Evolutionary conservation across 768 basidiomycete genomes (phyloP), one percentile per base, ranked within the genome.

Genomic region (Serendipita vermifera): DNA sequence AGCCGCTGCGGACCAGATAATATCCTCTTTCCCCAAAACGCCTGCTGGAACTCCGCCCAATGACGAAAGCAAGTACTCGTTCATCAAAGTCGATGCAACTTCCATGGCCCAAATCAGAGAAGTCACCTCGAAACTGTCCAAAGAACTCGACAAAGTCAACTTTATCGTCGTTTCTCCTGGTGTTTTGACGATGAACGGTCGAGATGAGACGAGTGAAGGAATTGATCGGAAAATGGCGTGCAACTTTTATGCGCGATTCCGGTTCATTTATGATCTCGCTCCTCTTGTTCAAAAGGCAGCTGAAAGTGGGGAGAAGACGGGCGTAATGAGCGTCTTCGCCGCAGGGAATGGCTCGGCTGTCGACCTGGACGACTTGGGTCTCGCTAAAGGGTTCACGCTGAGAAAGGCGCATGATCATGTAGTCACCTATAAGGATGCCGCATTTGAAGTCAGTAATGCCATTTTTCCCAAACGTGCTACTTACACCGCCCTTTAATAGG

Each of bases 161-260:
- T 78, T 73, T 64, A 69, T 81, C 36, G 70, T 77, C 33, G 62
- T 78, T 58, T 70, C 75, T 0, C 63, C 75, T 2, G 79, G 77
- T 0, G 62, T 73, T 33, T 53, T 77, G 38, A 68, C 68, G 11
- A 51, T 73, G 43, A 60, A 61, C 3, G 72, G 74, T 14, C 60
- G 72, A 38, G 66, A 68, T 43, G 72, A 75, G 62, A 75, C 75
- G 17, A 64, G 64, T 36, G 75, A 76, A 62, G 74, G 75, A 3
- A 67, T 75, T 29, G 75, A 75, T 62, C 63, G 65, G 58, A 71
- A 72, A 60, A 63, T 75, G 17, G 73, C 72, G 29, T 56, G 77
- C 55, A 71, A 76, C 55, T 79, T 79, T 63, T 80, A 80, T 62
- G 67, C 72, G 26, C 66, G 78, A 35, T 78, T 73, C 75, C 71